Evolutionary conservation across 129 eudicot genomes (phyloP).

Genomic region (Cynara cardunculus): DNA sequence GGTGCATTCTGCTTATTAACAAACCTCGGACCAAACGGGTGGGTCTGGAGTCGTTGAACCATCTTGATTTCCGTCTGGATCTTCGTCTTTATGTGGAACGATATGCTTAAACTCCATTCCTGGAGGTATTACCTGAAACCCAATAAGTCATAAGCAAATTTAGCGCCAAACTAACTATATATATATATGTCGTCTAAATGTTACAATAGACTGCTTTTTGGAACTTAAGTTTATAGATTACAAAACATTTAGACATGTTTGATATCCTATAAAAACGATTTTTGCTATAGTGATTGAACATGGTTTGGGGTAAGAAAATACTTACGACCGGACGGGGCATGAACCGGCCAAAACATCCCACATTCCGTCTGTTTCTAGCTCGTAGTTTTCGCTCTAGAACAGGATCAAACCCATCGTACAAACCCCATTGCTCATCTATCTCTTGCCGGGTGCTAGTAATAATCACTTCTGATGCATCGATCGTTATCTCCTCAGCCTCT

Average conservation of each 20-base stretch:
- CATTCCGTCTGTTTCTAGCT: constrained; percentile 62
- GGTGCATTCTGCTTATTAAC: constrained; percentile 15
- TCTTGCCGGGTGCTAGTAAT: constrained; percentile 88
- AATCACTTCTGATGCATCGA: constrained; percentile 76
- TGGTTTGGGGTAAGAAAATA: neutral
- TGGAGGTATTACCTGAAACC: constrained; percentile 71
- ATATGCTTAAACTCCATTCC: constrained; percentile 90
- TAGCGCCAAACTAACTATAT: neutral
- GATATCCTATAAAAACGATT: no score
- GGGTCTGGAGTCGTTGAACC: constrained; percentile 49
- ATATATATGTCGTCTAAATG: no score
- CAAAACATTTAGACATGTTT: no score
- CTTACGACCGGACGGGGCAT: constrained; percentile 83
- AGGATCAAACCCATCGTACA: constrained; percentile 82
- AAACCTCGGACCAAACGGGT: constrained; percentile 88
- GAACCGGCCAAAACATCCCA: constrained; percentile 73
- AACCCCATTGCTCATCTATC: constrained; percentile 88
- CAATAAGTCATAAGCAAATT: neutral
- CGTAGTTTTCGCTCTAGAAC: constrained; percentile 71
- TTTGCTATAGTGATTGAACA: no score
- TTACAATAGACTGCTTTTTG: no score
- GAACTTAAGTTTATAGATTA: neutral
- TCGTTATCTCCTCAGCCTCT: constrained; percentile 76
- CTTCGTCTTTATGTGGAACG: constrained; percentile 50
- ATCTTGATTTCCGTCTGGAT: constrained; percentile 48